Conservation (phyloP, 2,329 filamentous ascomycete genomes). For the Colletotrichum sp. region DNA sequence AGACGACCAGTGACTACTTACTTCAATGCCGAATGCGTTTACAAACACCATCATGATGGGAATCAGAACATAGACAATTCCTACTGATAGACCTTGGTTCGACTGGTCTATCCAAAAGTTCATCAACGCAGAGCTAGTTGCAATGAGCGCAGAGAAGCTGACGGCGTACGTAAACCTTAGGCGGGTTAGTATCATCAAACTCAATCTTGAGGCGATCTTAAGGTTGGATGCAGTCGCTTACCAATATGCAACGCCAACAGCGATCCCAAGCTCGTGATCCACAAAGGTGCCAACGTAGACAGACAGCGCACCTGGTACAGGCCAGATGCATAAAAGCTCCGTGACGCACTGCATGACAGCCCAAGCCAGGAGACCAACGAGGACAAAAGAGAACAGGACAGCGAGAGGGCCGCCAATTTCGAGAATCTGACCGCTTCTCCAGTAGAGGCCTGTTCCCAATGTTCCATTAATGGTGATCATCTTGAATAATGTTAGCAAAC, state of each 20-base stretch:
- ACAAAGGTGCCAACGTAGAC: slow-evolving; percentile 37
- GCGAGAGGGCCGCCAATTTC: slow-evolving; percentile 30
- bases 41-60: slow-evolving; percentile 8
- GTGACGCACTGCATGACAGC: slow-evolving; percentile 35
- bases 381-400: slow-evolving; percentile 31
- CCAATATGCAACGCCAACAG: slow-evolving; percentile 36
- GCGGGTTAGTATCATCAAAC: background rate
- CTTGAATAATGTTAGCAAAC: background rate
- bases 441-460: slow-evolving; percentile 31
- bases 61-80: slow-evolving; percentile 27
- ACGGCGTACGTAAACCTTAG: slow-evolving; percentile 27
- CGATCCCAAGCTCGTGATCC: slow-evolving; percentile 34
- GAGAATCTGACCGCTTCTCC: slow-evolving; percentile 32
- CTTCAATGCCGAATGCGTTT: background rate
- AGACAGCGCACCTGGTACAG: slow-evolving; percentile 34
- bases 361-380: slow-evolving; percentile 31
- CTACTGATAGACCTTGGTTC: slow-evolving; percentile 19
- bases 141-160: slow-evolving; percentile 30
- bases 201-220: background rate
- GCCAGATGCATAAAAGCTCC: slow-evolving; percentile 36
- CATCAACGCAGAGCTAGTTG: slow-evolving; percentile 26
- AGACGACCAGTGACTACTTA: background rate
- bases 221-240: slow-evolving; percentile 22
- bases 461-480: slow-evolving; percentile 27
- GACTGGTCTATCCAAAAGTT: slow-evolving; percentile 26